Evolutionary conservation across 352 stramenopile species (phyloP).

Genomic region (Phytophthora lateralis): DNA sequence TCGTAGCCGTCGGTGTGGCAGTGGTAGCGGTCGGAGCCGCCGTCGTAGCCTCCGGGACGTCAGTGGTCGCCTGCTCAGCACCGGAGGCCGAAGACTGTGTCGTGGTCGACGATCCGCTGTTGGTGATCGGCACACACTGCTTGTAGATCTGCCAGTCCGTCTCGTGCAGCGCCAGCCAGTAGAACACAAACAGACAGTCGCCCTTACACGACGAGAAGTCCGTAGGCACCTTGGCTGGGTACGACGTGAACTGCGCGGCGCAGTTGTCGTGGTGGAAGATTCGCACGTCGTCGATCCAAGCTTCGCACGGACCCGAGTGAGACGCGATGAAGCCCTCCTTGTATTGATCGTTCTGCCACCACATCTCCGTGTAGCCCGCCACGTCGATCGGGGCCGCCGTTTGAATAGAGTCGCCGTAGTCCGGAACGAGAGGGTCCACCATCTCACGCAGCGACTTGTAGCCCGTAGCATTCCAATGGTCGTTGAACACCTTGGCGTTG

Average conservation of each 20-base stretch:
- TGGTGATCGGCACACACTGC: slow-evolving; percentile 37
- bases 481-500: slow-evolving; percentile 35
- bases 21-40: not conserved
- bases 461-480: slow-evolving; percentile 30
- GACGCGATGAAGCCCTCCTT: slow-evolving; percentile 41
- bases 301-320: slow-evolving; percentile 39
- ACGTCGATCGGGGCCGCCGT: slow-evolving; percentile 32
- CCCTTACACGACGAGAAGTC: slow-evolving; percentile 28
- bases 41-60: not conserved
- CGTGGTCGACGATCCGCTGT: slow-evolving; percentile 14
- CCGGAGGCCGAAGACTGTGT: slow-evolving; percentile 2
- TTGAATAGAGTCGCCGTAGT: slow-evolving; percentile 33
- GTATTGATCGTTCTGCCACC: slow-evolving; percentile 44
- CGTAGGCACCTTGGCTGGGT: slow-evolving; percentile 32
- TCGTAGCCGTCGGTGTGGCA: not conserved
- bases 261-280: slow-evolving; percentile 41
- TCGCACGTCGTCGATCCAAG: slow-evolving; percentile 26
- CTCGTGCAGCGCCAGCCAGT: slow-evolving; percentile 26
- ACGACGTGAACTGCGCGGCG: slow-evolving; percentile 29
- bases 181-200: slow-evolving; percentile 24
- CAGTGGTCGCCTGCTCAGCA: not conserved
- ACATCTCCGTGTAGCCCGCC: slow-evolving; percentile 29
- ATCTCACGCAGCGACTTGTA: slow-evolving; percentile 43
- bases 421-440: slow-evolving; percentile 31
- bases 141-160: slow-evolving; percentile 41